Conservation (phyloP, 768 basidiomycete species). For the Leccinum subgranulosum region DNA sequence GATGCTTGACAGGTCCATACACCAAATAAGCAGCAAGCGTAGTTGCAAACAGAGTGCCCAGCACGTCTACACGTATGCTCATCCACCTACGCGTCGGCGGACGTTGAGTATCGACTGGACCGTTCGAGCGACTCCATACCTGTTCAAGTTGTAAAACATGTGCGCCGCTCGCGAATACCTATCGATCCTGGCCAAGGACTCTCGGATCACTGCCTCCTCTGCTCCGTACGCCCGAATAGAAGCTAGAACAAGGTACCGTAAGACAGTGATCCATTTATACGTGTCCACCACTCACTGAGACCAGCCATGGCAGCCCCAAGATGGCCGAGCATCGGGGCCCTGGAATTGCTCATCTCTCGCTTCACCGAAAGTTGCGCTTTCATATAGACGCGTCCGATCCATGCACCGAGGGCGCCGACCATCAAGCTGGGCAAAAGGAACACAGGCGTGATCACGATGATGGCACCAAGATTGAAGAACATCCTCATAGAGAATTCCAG, state of each 20-base stretch:
- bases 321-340: background rate
- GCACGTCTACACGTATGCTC: constrained; percentile 50
- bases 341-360: constrained; percentile 5
- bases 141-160: constrained; percentile 47
- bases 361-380: constrained; percentile 2
- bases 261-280: background rate
- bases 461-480: constrained; percentile 3
- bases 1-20: constrained; percentile 3
- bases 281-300: background rate
- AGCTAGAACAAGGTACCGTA: background rate
- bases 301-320: constrained; percentile 1
- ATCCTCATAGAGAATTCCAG: background rate
- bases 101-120: background rate
- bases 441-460: background rate
- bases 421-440: background rate
- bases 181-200: constrained; percentile 46
- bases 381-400: background rate
- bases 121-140: constrained; percentile 25
- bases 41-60: constrained; percentile 14
- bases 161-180: constrained; percentile 41
- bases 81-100: constrained; percentile 37
- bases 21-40: background rate
- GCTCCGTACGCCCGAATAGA: constrained; percentile 39
- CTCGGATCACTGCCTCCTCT: constrained; percentile 39
- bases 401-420: background rate